Evolutionary conservation across 225 moss, liverwort and hornwort genomes (phyloP), one percentile per base, ranked within the genome.

Genomic region (Straminergon stramineum): DNA sequence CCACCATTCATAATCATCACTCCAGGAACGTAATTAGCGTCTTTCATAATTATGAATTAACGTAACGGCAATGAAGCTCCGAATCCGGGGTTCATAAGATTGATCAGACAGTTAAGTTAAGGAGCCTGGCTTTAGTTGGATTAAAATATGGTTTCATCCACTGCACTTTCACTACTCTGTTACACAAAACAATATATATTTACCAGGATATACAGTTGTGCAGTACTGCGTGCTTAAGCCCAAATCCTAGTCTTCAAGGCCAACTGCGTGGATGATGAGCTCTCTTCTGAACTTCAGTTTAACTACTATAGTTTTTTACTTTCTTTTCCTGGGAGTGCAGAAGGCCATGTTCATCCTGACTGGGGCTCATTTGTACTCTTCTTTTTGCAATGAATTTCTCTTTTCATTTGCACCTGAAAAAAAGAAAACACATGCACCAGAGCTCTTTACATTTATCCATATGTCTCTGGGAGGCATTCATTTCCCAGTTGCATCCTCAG

Each of bases 41-140:
- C 57, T 55, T 64, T 27, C 56, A 14, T 65, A 37, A 15, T 43
- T 65, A 76, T 76, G 77, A 55, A 55, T 57, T 35, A 9, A 9
- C 35, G 60, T 86, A 92, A 92, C 92, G 89, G 89, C 88, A 91
- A 55, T 87, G 92, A 89, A 91, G 92, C 91, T 87, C 91, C 91
- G 4, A 89, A 92, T 87, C 62, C 61, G 14, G 31, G 6, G 18
- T 30, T 61, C 27, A 66, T 7, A 8, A 77, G 27, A 66, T 27
- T 37, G 27, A 67, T 13, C 26, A 53, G 67, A 67, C 67, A 67
- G 67, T 52, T 23, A 2, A 63, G 62, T 45, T 51, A 37, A 52
- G 51, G 35, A 68, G 68, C 9, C 34, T 34, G 70, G 11, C 12
- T n/a, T 39, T 48, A 13, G n/a, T 39, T 21, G 48, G 48, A 64